Evolutionary conservation across 2,329 filamentous ascomycete species (phyloP), one percentile per base, ranked within the genome.

Genomic region (Onygena corvina): DNA sequence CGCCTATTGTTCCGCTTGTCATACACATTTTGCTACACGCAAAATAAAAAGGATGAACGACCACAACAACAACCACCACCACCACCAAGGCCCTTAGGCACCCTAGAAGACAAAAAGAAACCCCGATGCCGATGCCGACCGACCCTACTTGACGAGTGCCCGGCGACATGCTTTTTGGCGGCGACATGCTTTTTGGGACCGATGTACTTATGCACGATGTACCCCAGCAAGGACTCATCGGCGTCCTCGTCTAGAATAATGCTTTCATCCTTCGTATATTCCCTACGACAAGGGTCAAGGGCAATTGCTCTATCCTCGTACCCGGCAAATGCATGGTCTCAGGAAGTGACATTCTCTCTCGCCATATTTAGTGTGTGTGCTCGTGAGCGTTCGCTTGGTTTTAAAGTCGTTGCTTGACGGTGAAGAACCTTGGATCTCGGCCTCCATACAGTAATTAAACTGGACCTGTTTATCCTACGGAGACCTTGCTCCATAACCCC

Each of bases 1-100:
- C 12, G 38, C 38, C 38, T 42, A 40, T 40, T 40, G 38, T 42
- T 42, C 38, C 38, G 38, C 16, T 16, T 42, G 38, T 42, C 12
- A 21, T 27, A 42, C 38, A 23, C n/a, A 9, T 21, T 5, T n/a
- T n/a, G 27, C 16, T 7, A 42, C 23, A 16, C 14, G 21, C 20
- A 42, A 38, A 9, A 38, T 16, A 38, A 38, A 14, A n/a, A n/a
- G n/a, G n/a, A n/a, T n/a, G n/a, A n/a, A n/a, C n/a, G n/a, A n/a
- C n/a, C n/a, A n/a, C n/a, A n/a, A 38, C 21, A 38, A 20, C 38
- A 27, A 42, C 20, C 21, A 25, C 18, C 38, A 27, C 21, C 38
- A 42, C n/a, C n/a, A 25, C 25, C 23, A 40, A 20, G 20, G 18
- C 20, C 21, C 29, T 31, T 12, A 31, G 8, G 27, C 23, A 14